Evolutionary conservation across 1,284 basidiomycete genomes (phyloP).

Genomic region (Xerocomus minutiporus): DNA sequence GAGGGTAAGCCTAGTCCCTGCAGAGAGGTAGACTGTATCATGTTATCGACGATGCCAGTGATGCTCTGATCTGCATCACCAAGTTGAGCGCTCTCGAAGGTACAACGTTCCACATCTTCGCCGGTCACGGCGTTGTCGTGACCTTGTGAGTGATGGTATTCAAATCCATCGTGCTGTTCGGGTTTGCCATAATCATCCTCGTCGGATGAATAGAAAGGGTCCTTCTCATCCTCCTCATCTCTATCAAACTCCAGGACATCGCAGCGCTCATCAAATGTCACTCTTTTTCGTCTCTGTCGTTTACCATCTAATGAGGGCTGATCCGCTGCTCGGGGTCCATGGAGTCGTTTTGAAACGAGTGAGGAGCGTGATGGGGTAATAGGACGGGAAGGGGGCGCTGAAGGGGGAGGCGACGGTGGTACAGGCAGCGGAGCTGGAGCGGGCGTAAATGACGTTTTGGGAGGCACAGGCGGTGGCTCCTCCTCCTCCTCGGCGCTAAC

Average conservation of each 20-base stretch:
- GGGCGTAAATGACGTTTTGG: slow-evolving; percentile 15
- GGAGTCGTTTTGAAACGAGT: slow-evolving; percentile 75
- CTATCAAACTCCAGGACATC: slow-evolving; percentile 85
- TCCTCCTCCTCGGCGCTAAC: slow-evolving; percentile 20
- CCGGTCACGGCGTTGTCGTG: slow-evolving; percentile 14
- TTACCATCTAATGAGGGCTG: slow-evolving; percentile 39
- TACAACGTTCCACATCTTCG: slow-evolving; percentile 20
- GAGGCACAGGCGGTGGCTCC: slow-evolving; percentile 25
- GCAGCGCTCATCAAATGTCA: slow-evolving; percentile 81
- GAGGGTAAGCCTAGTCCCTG: slow-evolving; percentile 30
- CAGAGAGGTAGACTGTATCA: slow-evolving; percentile 40
- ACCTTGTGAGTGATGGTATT: slow-evolving; percentile 15
- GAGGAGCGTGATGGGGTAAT: slow-evolving; percentile 64
- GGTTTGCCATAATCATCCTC: slow-evolving; percentile 34
- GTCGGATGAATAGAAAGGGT: slow-evolving; percentile 40
- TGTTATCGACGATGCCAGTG: slow-evolving; percentile 58
- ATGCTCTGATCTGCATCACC: slow-evolving; percentile 53
- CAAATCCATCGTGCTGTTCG: slow-evolving; percentile 16
- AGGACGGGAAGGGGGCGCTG: slow-evolving; percentile 27
- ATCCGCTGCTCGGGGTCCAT: slow-evolving; percentile 71
- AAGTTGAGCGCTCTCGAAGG: slow-evolving; percentile 17
- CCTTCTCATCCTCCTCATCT: slow-evolving; percentile 53
- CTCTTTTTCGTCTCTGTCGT: slow-evolving; percentile 68
- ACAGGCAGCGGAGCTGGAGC: slow-evolving; percentile 4
- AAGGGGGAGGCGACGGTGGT: slow-evolving; percentile 30